A percentile compares a stretch with the other conserved stretches of the same genome.
These are phyloP conservation scores for Amorphotheca resinae DNA, from an alignment of 495 filamentous ascomycete genomes.

Conservation along the genomic window DNA sequence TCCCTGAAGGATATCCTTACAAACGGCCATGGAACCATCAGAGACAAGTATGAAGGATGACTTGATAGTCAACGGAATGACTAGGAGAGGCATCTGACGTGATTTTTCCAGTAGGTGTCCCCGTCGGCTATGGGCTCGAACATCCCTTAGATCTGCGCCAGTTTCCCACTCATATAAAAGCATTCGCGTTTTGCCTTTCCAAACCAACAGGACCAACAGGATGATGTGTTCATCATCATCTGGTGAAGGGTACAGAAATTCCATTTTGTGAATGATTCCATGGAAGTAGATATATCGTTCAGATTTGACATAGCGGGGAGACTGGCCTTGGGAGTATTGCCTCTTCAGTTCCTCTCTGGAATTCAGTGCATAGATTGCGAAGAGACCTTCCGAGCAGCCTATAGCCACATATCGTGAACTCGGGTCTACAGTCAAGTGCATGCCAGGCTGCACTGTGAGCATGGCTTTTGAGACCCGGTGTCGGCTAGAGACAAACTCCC, in stretches of 20 bases:
- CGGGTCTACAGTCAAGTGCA: constrained; percentile 75
- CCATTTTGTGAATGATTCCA: constrained; percentile 71
- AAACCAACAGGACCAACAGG: constrained; percentile 57
- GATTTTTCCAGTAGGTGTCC: constrained; percentile 43
- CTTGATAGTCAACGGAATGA: constrained; percentile 54
- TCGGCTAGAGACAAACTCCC: constrained; percentile 46
- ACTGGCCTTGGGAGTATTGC: constrained; percentile 23
- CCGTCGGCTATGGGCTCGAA: constrained; percentile 27
- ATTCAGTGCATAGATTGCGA: constrained; percentile 49
- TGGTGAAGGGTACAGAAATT: constrained; percentile 65
- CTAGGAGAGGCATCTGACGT: constrained; percentile 49
- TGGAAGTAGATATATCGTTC: constrained; percentile 47
- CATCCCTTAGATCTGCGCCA: constrained; percentile 24
- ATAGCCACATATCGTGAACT: constrained; percentile 37
- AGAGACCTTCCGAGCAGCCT: constrained; percentile 29
- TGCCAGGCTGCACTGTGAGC: constrained; percentile 50
- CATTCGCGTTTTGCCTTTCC: constrained; percentile 46
- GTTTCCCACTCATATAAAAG: constrained; percentile 66
- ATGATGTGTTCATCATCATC: constrained; percentile 58
- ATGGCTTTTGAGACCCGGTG: constrained; percentile 43
- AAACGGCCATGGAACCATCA: constrained; percentile 44
- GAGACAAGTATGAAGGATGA: constrained; percentile 55
- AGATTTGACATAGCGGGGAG: constrained; percentile 31
- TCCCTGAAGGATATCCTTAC: constrained; percentile 42
- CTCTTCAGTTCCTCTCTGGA: constrained; percentile 32